Evolutionary conservation across 2,329 filamentous ascomycete species (phyloP).

Genomic region (Stagonosporopsis chrysanthemi): DNA sequence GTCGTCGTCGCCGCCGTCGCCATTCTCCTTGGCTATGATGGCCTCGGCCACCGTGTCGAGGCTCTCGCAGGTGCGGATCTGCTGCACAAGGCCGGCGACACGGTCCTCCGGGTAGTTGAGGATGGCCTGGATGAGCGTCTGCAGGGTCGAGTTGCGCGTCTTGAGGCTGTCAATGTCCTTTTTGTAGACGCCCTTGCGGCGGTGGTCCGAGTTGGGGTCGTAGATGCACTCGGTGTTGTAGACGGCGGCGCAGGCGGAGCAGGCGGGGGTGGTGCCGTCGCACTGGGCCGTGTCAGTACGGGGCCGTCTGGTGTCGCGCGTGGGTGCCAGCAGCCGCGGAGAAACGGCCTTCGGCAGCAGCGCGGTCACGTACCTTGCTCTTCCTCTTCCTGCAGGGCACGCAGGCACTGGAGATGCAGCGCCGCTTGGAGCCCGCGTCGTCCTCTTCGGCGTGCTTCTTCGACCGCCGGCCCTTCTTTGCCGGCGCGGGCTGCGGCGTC

Average conservation of each 20-base stretch:
- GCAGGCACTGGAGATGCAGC: slow-evolving; percentile 52
- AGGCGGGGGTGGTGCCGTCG: slow-evolving; percentile 88
- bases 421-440: slow-evolving; percentile 53
- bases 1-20: slow-evolving; percentile 45
- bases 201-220: slow-evolving; percentile 94
- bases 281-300: slow-evolving; percentile 60
- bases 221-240: slow-evolving; percentile 92
- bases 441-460: slow-evolving; percentile 48
- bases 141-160: slow-evolving; percentile 83
- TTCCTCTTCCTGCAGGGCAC: slow-evolving; percentile 53
- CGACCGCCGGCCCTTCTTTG: slow-evolving; percentile 45
- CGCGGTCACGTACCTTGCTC: slow-evolving; percentile 45
- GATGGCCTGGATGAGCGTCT: slow-evolving; percentile 92
- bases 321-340: neutral
- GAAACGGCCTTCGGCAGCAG: slow-evolving; percentile 1
- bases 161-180: slow-evolving; percentile 90
- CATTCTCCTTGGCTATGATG: slow-evolving; percentile 62
- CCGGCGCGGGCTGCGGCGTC: slow-evolving; percentile 18
- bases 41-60: slow-evolving; percentile 69
- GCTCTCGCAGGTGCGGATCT: slow-evolving; percentile 86
- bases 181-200: slow-evolving; percentile 95
- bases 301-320: neutral
- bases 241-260: slow-evolving; percentile 94
- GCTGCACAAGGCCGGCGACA: slow-evolving; percentile 78
- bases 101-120: slow-evolving; percentile 90